These are phyloP conservation scores for Boletus rubescentipes DNA, from an alignment of 768 basidiomycete species.

Conservation along the genomic window DNA sequence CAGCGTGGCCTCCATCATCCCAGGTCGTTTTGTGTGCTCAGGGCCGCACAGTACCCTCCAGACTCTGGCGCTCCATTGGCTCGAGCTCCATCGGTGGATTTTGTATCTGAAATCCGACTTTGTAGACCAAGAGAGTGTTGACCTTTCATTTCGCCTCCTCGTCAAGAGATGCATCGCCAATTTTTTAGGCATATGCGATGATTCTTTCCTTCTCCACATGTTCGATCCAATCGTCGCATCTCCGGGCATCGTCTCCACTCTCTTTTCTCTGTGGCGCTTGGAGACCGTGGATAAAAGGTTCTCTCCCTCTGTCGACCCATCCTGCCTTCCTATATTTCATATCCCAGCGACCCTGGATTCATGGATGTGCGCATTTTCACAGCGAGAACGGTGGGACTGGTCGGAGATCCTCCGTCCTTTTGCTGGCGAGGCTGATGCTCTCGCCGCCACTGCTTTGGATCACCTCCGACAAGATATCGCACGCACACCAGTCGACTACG, in stretches of 20 bases:
- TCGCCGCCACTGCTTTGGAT: constrained; percentile 25
- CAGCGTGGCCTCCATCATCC: constrained; percentile 15
- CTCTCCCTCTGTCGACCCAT: constrained; percentile 3
- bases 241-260: constrained; percentile 16
- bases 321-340: constrained; percentile 2
- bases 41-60: background rate
- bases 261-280: constrained; percentile 30
- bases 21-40: background rate
- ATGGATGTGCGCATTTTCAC: constrained; percentile 29
- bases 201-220: constrained; percentile 13
- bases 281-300: constrained; percentile 24
- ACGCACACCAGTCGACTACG: constrained; percentile 22
- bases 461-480: constrained; percentile 26
- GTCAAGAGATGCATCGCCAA: constrained; percentile 18
- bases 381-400: constrained; percentile 28
- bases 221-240: constrained; percentile 19
- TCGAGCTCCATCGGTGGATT: constrained; percentile 21
- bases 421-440: constrained; percentile 10
- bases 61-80: constrained; percentile 18
- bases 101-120: constrained; percentile 25
- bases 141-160: constrained; percentile 21
- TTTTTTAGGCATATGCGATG: constrained; percentile 23
- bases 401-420: constrained; percentile 26
- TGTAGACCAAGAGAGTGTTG: constrained; percentile 20
- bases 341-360: constrained; percentile 21